Evolutionary conservation across 208 protist species (phyloP).

Genomic region (Wallacemonas sp.): DNA sequence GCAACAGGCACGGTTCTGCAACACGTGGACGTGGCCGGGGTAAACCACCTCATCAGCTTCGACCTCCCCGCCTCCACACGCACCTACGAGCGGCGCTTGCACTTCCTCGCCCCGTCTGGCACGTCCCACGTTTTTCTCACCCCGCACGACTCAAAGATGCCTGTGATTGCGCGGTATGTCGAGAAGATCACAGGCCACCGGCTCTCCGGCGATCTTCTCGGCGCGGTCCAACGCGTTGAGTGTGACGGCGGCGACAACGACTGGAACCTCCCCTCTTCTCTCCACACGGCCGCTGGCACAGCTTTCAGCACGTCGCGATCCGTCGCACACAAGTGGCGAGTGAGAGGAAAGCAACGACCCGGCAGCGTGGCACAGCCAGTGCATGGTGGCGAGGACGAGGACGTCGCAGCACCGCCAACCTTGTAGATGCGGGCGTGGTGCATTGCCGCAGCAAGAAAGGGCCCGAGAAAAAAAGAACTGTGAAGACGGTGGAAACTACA

Average conservation of each 20-base stretch:
- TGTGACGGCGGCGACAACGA: conserved; percentile 28
- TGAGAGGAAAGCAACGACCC: conserved; percentile 21
- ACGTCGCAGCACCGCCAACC: background rate
- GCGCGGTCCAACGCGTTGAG: conserved; percentile 25
- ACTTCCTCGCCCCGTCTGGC: conserved; percentile 96
- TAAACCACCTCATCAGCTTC: conserved; percentile 96
- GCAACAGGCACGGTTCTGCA: conserved; percentile 95
- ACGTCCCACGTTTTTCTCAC: conserved; percentile 93
- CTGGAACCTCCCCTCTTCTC: conserved; percentile 31
- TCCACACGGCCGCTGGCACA: conserved; percentile 13
- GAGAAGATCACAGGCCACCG: conserved; percentile 39
- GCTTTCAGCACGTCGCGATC: background rate
- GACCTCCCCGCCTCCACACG: conserved; percentile 95
- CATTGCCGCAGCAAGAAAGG: too few relatives aligned
- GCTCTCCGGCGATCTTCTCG: conserved; percentile 31
- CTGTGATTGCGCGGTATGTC: conserved; percentile 57
- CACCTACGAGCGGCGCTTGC: conserved; percentile 98
- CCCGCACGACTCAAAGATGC: conserved; percentile 55
- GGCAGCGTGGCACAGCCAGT: background rate
- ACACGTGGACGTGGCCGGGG: conserved; percentile 93
- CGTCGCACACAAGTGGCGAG: conserved; percentile 33
- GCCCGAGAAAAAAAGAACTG: too few relatives aligned
- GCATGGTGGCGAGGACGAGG: conserved; percentile 1
- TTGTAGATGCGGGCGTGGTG: background rate
- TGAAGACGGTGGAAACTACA: too few relatives aligned